Conservation (phyloP, 106 monocot species). For the Amphibolis antarctica region DNA sequence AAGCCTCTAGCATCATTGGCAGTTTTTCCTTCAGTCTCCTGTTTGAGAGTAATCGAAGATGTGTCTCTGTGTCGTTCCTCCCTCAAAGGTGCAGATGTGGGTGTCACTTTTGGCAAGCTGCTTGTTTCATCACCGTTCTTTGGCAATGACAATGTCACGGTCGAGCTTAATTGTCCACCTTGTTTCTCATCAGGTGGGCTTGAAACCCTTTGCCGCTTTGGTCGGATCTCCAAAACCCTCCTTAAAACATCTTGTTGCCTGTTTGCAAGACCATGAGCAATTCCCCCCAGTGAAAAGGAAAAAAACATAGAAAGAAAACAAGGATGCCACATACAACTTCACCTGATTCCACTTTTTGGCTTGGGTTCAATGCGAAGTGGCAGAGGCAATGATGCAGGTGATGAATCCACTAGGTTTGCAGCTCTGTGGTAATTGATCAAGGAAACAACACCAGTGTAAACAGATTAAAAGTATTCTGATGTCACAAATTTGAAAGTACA, state of each 20-base stretch:
- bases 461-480: constrained; percentile 18
- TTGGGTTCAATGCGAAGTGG: constrained; percentile 93
- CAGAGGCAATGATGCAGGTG: constrained; percentile 52
- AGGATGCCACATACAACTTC: neutral
- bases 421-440: constrained; percentile 63
- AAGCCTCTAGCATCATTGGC: constrained; percentile 16
- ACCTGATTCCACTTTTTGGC: constrained; percentile 82
- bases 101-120: neutral
- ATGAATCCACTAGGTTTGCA: constrained; percentile 80
- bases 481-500: neutral
- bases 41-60: neutral
- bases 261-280: neutral
- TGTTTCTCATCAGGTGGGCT: constrained; percentile 24
- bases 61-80: neutral
- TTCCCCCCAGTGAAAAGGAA: neutral
- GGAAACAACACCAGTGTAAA: constrained; percentile 7
- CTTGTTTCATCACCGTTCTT: neutral
- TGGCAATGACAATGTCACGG: neutral
- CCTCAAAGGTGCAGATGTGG: neutral
- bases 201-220: constrained; percentile 40
- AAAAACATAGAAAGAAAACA: neutral
- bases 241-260: constrained; percentile 94
- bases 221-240: constrained; percentile 82
- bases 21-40: neutral
- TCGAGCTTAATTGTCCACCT: neutral